These are phyloP conservation scores for Colletotrichum eremochloae DNA, from an alignment of 2,329 filamentous ascomycete genomes.

Conservation along the genomic window DNA sequence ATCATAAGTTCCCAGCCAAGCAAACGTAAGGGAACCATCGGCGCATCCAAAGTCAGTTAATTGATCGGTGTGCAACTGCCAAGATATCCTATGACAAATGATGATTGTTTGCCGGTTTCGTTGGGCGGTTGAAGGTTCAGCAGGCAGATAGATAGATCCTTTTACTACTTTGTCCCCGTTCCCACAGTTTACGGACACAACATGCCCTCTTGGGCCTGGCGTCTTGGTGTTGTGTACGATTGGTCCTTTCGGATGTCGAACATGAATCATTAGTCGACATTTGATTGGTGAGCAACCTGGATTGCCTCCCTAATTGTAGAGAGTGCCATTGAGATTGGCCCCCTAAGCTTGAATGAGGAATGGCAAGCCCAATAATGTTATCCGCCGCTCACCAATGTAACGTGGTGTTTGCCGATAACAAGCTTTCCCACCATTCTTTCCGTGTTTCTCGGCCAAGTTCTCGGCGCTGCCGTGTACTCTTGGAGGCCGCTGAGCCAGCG, in stretches of 20 bases:
- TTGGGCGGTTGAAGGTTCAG: background rate
- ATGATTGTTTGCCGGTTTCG: no score
- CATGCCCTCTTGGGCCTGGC: background rate
- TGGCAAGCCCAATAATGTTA: background rate
- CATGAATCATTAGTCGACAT: background rate
- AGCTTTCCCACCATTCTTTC: constrained; percentile 22
- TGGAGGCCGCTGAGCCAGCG: constrained; percentile 28
- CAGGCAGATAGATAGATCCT: background rate
- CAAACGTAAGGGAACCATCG: background rate
- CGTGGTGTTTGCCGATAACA: constrained; percentile 27
- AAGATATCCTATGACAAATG: background rate
- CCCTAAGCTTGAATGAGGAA: background rate
- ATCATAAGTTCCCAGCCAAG: constrained; percentile 33
- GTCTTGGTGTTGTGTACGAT: background rate
- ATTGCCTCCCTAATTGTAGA: background rate
- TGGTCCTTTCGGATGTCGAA: background rate
- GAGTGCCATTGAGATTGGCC: background rate
- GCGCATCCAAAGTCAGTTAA: constrained; percentile 6
- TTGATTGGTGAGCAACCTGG: no score
- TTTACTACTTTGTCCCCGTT: background rate
- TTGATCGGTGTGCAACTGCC: constrained; percentile 23
- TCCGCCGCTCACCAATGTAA: constrained; percentile 20
- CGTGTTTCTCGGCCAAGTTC: constrained; percentile 17
- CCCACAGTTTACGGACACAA: background rate
- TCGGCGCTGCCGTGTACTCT: constrained; percentile 29